Evolutionary conservation across 352 stramenopile genomes (phyloP), one percentile per base, ranked within the genome.

Genomic region (Pythium diclinum): DNA sequence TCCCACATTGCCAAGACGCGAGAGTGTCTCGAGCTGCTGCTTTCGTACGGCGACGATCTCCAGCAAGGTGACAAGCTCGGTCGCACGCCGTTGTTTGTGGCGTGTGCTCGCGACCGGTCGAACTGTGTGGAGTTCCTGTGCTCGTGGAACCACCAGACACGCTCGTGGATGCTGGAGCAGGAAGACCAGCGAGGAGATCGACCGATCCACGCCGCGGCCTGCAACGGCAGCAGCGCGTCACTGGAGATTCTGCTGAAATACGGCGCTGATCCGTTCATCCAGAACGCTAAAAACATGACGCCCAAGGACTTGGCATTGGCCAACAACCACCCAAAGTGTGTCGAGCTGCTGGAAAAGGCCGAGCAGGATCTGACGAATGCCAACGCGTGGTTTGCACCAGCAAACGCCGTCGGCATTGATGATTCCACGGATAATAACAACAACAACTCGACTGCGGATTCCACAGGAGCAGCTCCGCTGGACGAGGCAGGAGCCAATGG

Each of bases 161-260:
- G 71, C 19, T 87, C 80, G 33, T 87, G 78, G 78, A 89, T 89
- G 78, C 67, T 87, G 51, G 80, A 89, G 61, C 78, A 87, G 36
- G 80, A 89, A 42, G 80, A 89, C 49, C 67, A 81, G 36, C 77
- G 77, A 19, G 79, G 78, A 6, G 80, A 89, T 52, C 76, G 78
- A 0, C 76, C 80, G 16, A 82, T 89, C 38, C 80, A 89, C 51
- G 80, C 80, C 10, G 80, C 80, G 0, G 78, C 80, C 11, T 89
- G 80, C 62, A 89, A 89, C 25, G 78, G 80, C 3, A 89, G 80
- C 53, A 56, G 71, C 1, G 68, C 55, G 14, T 83, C 72, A 6
- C 53, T 86, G 17, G 59, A 75, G 51, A 71, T 85, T 13, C 34
- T 89, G 36, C 56, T 89, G 13, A 67, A 62, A 9, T 89, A 86